Evolutionary conservation across 306 rosid genomes (phyloP), one percentile per base, ranked within the genome.

Genomic region (Acacia crassicarpa): DNA sequence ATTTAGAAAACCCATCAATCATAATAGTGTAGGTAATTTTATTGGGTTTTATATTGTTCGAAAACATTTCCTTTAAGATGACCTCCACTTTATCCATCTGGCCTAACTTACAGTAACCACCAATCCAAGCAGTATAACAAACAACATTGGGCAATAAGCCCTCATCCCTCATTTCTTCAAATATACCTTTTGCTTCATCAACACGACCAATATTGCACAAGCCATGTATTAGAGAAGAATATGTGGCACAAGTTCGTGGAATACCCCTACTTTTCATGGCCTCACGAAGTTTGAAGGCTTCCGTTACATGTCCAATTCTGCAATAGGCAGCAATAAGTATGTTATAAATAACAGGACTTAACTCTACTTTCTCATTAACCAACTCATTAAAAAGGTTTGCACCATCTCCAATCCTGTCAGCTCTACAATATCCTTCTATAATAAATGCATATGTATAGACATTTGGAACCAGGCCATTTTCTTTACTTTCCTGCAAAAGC

Each of bases 171-270:
- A 92, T 92, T 81, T 88, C 90, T 79, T 81, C 87, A 61, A 92
- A 84, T 79, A 86, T 77, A 58, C 54, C 77, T 77, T 80, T 91
- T 67, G 93, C 94, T 78, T 85, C 89, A 75, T 91, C 91, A 70
- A 91, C 82, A 61, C 32, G 65, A 17, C 91, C 93, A 89, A 77
- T 71, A 66, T 79, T 77, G 85, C 97, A 88, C 86, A 89, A 75
- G 67, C 97, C 93, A 79, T 92, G 88, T 87, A 92, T 89, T 67
- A 92, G 90, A 78, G 97, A 91, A 85, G 93, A 85, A 89, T 89
- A 92, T 15, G 94, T 89, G 46, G 76, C 74, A 81, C 89, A 81
- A 40, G 91, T 86, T 15, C 82, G 89, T 72, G 44, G 88, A 83
- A 91, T 83, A 67, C 85, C 91, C 73, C 84, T 75, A 76, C 86